phyloP scores from a whole-genome alignment of 78 protist species.

The Acrasis kona region DNA sequence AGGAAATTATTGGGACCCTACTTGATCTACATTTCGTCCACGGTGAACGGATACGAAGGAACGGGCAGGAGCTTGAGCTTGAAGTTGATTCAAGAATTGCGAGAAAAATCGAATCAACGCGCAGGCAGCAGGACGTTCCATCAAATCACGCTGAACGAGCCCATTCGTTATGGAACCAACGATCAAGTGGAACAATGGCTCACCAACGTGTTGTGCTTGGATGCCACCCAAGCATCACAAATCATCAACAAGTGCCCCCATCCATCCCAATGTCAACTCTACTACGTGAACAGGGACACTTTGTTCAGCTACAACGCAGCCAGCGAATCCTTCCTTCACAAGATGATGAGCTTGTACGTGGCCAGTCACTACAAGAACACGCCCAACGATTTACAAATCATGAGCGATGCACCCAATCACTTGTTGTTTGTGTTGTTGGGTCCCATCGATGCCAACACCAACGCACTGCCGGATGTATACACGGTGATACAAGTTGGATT shows the following conservation, averaged over 20 bases:
- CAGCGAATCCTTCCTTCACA: not conserved
- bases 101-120: slow-evolving; percentile 28
- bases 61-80: slow-evolving; percentile 98
- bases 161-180: slow-evolving; percentile 84
- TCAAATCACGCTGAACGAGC: slow-evolving; percentile 85
- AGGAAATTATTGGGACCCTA: slow-evolving; percentile 72
- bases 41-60: slow-evolving; percentile 93
- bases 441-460: slow-evolving; percentile 31
- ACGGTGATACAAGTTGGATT: slow-evolving; percentile 78
- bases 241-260: slow-evolving; percentile 56
- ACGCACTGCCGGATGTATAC: slow-evolving; percentile 81
- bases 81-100: slow-evolving; percentile 89
- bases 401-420: slow-evolving; percentile 99
- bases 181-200: slow-evolving; percentile 84
- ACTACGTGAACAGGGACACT: slow-evolving; percentile 92
- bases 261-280: slow-evolving; percentile 85
- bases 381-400: slow-evolving; percentile 97
- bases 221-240: slow-evolving; percentile 24
- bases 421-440: slow-evolving; percentile 90
- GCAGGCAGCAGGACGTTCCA: slow-evolving; percentile 32
- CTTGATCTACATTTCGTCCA: slow-evolving; percentile 85
- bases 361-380: slow-evolving; percentile 95
- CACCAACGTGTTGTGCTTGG: slow-evolving; percentile 86
- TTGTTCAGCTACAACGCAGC: slow-evolving; percentile 93
- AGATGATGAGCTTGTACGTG: slow-evolving; percentile 89